These are phyloP conservation scores for Coniella lustricola DNA, from an alignment of 2,329 filamentous ascomycete species.

Conservation along the genomic window DNA sequence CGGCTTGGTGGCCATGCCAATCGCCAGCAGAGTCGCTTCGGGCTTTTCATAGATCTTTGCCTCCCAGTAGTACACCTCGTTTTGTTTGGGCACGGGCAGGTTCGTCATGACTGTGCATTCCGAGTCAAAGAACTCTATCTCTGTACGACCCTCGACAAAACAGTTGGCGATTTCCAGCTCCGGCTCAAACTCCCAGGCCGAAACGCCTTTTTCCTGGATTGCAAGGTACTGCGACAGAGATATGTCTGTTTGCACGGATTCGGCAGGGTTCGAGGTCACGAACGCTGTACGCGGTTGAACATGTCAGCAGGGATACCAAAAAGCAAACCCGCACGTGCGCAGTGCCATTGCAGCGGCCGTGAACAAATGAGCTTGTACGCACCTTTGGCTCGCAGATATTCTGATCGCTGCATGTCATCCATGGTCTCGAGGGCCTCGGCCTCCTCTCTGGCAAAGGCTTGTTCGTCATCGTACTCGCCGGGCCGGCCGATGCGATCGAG, in stretches of 20 bases:
- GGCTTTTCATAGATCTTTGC: slow-evolving; percentile 98
- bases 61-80: slow-evolving; percentile 99
- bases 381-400: slow-evolving; percentile 96
- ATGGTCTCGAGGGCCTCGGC: slow-evolving; percentile 90
- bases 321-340: too few species aligned
- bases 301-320: too few species aligned
- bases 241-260: slow-evolving; percentile 93
- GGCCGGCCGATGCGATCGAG: slow-evolving; percentile 88
- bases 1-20: slow-evolving; percentile 93
- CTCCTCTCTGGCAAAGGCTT: slow-evolving; percentile 89
- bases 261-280: slow-evolving; percentile 86
- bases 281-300: slow-evolving; percentile 56
- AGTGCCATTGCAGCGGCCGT: too few species aligned
- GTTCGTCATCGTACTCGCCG: slow-evolving; percentile 96
- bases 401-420: slow-evolving; percentile 84
- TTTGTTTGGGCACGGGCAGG: slow-evolving; percentile 93
- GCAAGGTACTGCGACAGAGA: slow-evolving; percentile 95
- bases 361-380: slow-evolving; percentile 24
- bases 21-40: slow-evolving; percentile 76
- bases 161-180: slow-evolving; percentile 98
- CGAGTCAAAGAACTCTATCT: slow-evolving; percentile 98
- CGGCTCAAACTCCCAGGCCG: slow-evolving; percentile 99
- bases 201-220: slow-evolving; percentile 99
- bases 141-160: slow-evolving; percentile 91
- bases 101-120: slow-evolving; percentile 98